Evolutionary conservation across 2,329 filamentous ascomycete genomes (phyloP), one percentile per base, ranked within the genome.

Genomic region (Scopulariopsis brevicaulis): DNA sequence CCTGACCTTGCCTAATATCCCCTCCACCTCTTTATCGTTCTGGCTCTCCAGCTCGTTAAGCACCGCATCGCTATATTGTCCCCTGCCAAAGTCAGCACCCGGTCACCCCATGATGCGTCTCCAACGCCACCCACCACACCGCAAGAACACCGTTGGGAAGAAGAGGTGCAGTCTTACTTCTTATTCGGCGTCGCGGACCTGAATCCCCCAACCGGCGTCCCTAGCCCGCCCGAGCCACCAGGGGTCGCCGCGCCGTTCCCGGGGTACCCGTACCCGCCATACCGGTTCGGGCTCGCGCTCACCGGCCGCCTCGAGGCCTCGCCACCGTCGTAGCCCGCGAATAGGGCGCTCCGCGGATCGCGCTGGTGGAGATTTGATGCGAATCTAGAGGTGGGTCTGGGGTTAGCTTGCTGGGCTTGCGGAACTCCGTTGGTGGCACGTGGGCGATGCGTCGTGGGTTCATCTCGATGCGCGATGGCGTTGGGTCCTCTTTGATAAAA

Each of bases 1-100:
- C 75, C 81, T 85, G 60, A 97, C 93, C 73, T 96, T 96, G 63
- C 88, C 88, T 64, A 90, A 81, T 67, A 96, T 92, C n/a, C 91
- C 90, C 61, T 90, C 87, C 12, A 96, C 86, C 66, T 96, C 87
- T 59, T 84, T 79, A 65, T 96, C 92, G 69, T 97, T 97, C 75
- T 99, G 94, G 67, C 89, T 93, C 76, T 99, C 94, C 60, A 99
- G 80, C 74, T 96, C 91, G 69, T 90, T 90, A 57, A 99, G 80
- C 54, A 96, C 90, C 22, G 92, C 89, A 66, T 95, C 87, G 68
- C 87, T 93, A 71, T 97, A 97, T 70, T 96, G 92, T 15, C 93
- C 93, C 68, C 87, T 90, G 63, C 63, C 8, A 18, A 46, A 28
- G 53, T 57, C 22, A 52, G 53, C 22, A 46, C 53, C 34, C 18